Percentiles rank a stretch among this genome's conserved stretches.
These are phyloP conservation scores for Erysimum cheiri DNA, from an alignment of 441 rosid species.

Conservation along the genomic window DNA sequence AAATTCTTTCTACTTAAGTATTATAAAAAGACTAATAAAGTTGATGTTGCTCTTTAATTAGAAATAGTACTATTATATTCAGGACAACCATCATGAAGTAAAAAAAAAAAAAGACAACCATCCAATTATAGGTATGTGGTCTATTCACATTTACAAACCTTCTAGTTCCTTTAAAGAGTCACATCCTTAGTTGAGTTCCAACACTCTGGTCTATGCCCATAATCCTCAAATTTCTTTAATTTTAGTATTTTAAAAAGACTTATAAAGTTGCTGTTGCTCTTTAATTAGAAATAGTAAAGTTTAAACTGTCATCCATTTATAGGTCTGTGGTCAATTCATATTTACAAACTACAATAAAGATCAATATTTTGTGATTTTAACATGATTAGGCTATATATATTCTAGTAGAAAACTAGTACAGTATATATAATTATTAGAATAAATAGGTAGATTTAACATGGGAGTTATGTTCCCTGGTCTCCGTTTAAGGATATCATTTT, in stretches of 20 bases:
- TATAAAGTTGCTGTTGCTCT: neutral
- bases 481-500: slow-evolving; percentile 43
- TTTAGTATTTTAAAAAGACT: neutral
- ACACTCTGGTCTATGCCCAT: slow-evolving; percentile 34
- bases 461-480: slow-evolving; percentile 38
- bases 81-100: neutral
- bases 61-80: slow-evolving; percentile 15
- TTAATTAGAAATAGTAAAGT: neutral
- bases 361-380: neutral
- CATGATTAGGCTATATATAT: slow-evolving; percentile 30
- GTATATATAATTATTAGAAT: neutral
- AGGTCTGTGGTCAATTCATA: slow-evolving; percentile 24
- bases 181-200: slow-evolving; percentile 42
- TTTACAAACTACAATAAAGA: slow-evolving; percentile 28
- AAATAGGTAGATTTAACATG: slow-evolving; percentile 18
- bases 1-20: no score
- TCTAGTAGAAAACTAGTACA: neutral
- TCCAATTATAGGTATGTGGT: no score
- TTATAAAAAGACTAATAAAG: neutral
- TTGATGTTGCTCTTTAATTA: slow-evolving; percentile 23
- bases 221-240: neutral
- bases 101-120: no score
- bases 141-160: neutral
- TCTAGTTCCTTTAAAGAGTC: slow-evolving; percentile 37
- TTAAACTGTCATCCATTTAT: slow-evolving; percentile 23